Evolutionary conservation across 192 early-diverging fungal species (phyloP).

Genomic region (Spinellus fusiger): DNA sequence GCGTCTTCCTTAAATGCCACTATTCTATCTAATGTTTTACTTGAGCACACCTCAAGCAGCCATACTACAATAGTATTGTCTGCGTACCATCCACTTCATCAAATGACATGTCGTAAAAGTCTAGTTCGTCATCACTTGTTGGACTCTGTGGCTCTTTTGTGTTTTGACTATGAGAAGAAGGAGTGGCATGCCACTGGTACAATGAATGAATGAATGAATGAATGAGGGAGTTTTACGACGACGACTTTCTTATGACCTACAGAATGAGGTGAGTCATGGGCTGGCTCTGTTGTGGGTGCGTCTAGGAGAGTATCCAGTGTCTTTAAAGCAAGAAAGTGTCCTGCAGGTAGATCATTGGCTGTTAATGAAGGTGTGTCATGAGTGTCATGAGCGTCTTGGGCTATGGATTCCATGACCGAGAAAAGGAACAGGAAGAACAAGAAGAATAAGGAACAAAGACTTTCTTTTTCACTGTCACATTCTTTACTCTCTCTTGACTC

Average conservation of each 20-base stretch:
- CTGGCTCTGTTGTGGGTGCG: not conserved
- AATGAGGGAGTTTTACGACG: too few species aligned
- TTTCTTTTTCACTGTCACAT: too few species aligned
- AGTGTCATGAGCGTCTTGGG: too few species aligned
- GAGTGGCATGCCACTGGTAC: not conserved
- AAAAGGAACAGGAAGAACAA: too few species aligned
- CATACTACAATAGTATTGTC: not conserved
- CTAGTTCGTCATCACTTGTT: slow-evolving; percentile 19
- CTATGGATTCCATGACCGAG: too few species aligned
- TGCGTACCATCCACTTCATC: slow-evolving; percentile 52
- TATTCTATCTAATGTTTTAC: slow-evolving; percentile 47
- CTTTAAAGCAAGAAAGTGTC: not conserved
- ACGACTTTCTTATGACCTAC: not conserved
- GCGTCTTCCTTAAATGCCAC: slow-evolving; percentile 79
- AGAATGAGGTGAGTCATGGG: not conserved
- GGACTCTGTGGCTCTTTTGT: not conserved
- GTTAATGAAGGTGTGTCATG: too few species aligned
- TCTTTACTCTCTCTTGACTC: too few species aligned
- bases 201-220: not conserved
- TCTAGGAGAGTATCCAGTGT: not conserved
- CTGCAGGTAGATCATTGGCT: not conserved
- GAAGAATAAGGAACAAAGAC: too few species aligned
- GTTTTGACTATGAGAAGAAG: not conserved
- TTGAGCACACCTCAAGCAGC: not conserved
- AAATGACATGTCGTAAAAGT: slow-evolving; percentile 42